Conservation (phyloP, 2,329 filamentous ascomycete species). For the Fusarium nodosum region DNA sequence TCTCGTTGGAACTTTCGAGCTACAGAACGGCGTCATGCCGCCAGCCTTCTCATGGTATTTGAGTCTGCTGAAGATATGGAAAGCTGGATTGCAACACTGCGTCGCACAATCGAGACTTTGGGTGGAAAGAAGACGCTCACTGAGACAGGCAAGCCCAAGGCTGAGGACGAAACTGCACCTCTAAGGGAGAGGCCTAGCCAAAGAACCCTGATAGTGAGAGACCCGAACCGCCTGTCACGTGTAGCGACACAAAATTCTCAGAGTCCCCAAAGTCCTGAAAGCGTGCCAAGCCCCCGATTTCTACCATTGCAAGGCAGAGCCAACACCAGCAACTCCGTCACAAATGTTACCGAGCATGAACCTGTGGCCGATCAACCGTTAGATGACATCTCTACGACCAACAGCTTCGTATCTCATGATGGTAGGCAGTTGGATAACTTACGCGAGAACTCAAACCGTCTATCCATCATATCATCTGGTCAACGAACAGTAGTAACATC, state of each 20-base stretch:
- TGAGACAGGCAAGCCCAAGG: conserved; percentile 69
- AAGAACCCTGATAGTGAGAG: conserved; percentile 62
- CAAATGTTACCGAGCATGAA: conserved; percentile 44
- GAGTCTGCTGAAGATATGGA: conserved; percentile 82
- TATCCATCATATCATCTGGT: conserved; percentile 72
- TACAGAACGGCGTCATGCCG: conserved; percentile 67
- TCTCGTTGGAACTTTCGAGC: conserved; percentile 72
- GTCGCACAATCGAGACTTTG: conserved; percentile 77
- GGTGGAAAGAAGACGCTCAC: conserved; percentile 75
- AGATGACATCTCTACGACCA: conserved; percentile 70
- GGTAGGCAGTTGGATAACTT: conserved; percentile 70
- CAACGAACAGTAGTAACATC: conserved; percentile 73
- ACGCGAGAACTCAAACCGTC: conserved; percentile 68
- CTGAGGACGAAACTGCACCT: conserved; percentile 54
- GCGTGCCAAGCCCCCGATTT: conserved; percentile 36
- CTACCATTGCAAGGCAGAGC: conserved; percentile 27
- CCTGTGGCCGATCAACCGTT: conserved; percentile 58
- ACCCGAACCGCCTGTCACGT: conserved; percentile 62
- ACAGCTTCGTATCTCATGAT: conserved; percentile 70
- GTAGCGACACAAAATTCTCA: conserved; percentile 35
- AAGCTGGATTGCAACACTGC: conserved; percentile 76
- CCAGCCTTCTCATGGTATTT: conserved; percentile 79
- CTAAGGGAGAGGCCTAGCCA: conserved; percentile 60
- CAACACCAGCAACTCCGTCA: conserved; percentile 28
- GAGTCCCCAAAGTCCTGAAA: conserved; percentile 26